Base-by-base conservation (phyloP, 768 basidiomycete species). In the Trametes sanguinea region DNA sequence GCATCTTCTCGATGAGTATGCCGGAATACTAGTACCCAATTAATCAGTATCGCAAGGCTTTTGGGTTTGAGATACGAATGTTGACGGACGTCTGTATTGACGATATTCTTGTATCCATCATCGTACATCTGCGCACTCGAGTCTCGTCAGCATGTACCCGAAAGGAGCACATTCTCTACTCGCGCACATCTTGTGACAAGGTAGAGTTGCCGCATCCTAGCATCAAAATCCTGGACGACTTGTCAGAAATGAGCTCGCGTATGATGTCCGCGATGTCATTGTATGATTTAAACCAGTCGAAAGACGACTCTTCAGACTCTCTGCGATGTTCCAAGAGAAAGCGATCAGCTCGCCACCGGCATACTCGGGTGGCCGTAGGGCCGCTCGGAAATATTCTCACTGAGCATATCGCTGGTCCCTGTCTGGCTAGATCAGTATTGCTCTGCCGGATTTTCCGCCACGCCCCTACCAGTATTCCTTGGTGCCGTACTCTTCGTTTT, bases 261-360 rank as follows among this genome's bases (percentile, higher is more conserved):
- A 94, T 72, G 17, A 87, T 73, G 51, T 80, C 73, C 6, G 86
- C 81, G n/a, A 94, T 77, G 59, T 94, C 91, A 2, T 73, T 72
- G 67, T 93, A 94, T 8, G 86, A 85, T 72, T 92, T 93, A 78
- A 93, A 93, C 92, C 92, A 94, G 75, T 94, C 92, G 64, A 90
- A 93, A 6, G 82, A 77, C 4, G 75, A 76, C n/a, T 84, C 83
- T 16, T 80, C 76, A 4, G 78, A 69, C 72, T 89, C 86, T 67
- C 89, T 90, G 66, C 51, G 45, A 60, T 11, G 42, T 52, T n/a
- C 29, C 43, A 44, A 29, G 27, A 52, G 30, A 43, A 40, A 22
- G 22, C 22, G 22, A 14, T 35, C 22, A 27, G 59, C 52, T 40
- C 45, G 51, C 35, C 40, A 16, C 5, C 30, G 10, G 32, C 10